These are phyloP conservation scores for Herpetomonas samuelpessoai DNA, from an alignment of 208 protist genomes.

Conservation along the genomic window DNA sequence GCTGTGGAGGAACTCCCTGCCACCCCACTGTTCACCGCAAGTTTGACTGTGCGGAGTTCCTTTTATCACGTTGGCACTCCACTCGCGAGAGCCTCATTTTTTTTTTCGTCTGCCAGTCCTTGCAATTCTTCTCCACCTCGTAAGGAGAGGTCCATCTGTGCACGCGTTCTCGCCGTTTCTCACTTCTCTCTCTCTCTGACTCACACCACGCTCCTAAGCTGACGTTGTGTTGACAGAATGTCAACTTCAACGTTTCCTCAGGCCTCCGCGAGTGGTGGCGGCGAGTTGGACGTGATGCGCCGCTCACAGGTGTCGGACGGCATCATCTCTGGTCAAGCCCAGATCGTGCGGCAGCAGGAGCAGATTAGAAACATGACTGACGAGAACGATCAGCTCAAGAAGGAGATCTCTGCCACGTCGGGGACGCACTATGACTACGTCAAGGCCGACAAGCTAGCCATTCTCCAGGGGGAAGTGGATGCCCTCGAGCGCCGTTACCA, in stretches of 20 bases:
- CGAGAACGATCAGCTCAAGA: conserved; percentile 89
- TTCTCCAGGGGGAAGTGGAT: conserved; percentile 83
- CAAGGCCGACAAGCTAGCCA: conserved; percentile 85
- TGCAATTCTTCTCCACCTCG: too few relatives aligned
- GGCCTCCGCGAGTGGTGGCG: neutral
- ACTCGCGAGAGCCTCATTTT: too few relatives aligned
- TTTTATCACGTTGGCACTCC: too few relatives aligned
- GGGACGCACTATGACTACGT: conserved; percentile 81
- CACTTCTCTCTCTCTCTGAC: too few relatives aligned
- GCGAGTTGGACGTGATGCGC: conserved; percentile 40
- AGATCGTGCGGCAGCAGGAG: conserved; percentile 72
- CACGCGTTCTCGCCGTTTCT: too few relatives aligned
- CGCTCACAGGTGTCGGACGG: conserved; percentile 56
- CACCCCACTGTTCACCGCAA: too few relatives aligned
- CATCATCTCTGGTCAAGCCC: conserved; percentile 57
- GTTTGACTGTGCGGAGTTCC: too few relatives aligned
- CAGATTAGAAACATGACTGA: conserved; percentile 63
- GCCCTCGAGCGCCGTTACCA: conserved; percentile 86
- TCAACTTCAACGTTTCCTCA: conserved; percentile 4
- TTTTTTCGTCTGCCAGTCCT: too few relatives aligned
- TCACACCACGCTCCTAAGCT: too few relatives aligned
- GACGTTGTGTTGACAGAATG: too few relatives aligned
- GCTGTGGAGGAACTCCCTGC: too few relatives aligned
- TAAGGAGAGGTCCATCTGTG: too few relatives aligned
- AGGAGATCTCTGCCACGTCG: conserved; percentile 73